Evolutionary conservation across 2,329 filamentous ascomycete genomes (phyloP).

Genomic region (Phoma sp.): DNA sequence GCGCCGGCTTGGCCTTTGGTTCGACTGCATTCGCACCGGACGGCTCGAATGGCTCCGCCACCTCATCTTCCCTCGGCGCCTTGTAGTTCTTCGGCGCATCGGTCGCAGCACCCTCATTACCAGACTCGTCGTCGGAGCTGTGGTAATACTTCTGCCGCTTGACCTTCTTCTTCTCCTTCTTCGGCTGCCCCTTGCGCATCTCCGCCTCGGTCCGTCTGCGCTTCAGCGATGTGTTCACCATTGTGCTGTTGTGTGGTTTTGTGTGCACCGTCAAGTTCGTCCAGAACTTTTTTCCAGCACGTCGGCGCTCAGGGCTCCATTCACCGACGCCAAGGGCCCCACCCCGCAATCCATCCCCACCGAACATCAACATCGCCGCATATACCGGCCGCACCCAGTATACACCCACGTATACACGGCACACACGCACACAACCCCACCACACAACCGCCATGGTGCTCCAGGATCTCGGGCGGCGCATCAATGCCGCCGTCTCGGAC

Average conservation of each 20-base stretch:
- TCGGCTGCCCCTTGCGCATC: slow-evolving; percentile 61
- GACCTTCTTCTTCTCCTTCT: slow-evolving; percentile 64
- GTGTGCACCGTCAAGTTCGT: no score
- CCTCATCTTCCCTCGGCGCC: slow-evolving; percentile 56
- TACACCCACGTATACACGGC: no score
- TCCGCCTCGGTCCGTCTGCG: slow-evolving; percentile 69
- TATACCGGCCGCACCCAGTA: no score
- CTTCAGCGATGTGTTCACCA: slow-evolving; percentile 54
- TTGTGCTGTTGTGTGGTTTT: slow-evolving; percentile 33
- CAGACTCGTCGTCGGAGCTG: slow-evolving; percentile 69
- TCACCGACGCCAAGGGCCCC: slow-evolving; percentile 40
- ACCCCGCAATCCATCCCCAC: slow-evolving; percentile 28
- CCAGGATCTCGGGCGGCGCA: slow-evolving; percentile 97
- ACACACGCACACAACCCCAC: slow-evolving; percentile 1
- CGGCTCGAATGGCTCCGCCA: slow-evolving; percentile 45
- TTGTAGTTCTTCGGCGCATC: slow-evolving; percentile 54
- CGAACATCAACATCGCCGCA: slow-evolving; percentile 28
- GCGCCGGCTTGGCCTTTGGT: slow-evolving; percentile 23
- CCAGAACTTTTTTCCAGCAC: slow-evolving; percentile 22
- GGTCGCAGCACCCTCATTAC: slow-evolving; percentile 52
- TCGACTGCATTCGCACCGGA: slow-evolving; percentile 34
- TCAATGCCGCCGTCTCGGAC: slow-evolving; percentile 94
- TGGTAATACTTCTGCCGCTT: slow-evolving; percentile 70
- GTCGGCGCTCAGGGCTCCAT: slow-evolving; percentile 32
- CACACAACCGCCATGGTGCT: slow-evolving; percentile 77